Percentiles rank a stretch among this genome's conserved stretches.
phyloP scores from a whole-genome alignment of 306 rosid species.

The Casuarina cunninghamiana region DNA sequence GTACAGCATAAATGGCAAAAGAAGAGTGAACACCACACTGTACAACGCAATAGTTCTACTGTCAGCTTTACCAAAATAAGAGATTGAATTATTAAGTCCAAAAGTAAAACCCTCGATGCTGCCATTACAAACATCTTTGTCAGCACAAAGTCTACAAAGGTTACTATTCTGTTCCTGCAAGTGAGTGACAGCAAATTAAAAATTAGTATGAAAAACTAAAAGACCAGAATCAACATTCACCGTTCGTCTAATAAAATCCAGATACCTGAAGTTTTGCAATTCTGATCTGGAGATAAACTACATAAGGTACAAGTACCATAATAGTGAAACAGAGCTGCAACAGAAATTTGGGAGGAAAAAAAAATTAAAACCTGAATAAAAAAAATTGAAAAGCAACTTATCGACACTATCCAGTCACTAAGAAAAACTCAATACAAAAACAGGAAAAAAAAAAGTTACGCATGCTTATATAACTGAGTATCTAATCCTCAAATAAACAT shows the following conservation, averaged over 20 bases:
- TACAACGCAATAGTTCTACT: slow-evolving; percentile 73
- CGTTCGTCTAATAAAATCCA: neutral
- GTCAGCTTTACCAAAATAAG: slow-evolving; percentile 37
- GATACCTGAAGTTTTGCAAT: slow-evolving; percentile 65
- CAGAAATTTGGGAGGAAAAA: neutral
- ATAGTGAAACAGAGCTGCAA: slow-evolving; percentile 68
- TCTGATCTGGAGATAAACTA: slow-evolving; percentile 49
- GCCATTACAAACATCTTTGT: slow-evolving; percentile 27
- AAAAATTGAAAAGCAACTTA: neutral
- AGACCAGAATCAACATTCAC: neutral
- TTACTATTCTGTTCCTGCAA: slow-evolving; percentile 58
- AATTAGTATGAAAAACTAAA: slow-evolving; percentile 1
- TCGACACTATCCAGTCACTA: neutral
- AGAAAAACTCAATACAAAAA: neutral
- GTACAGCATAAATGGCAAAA: slow-evolving; percentile 68
- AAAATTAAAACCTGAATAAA: neutral
- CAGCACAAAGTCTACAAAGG: slow-evolving; percentile 34
- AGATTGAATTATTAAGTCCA: slow-evolving; percentile 24
- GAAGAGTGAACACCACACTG: slow-evolving; percentile 55
- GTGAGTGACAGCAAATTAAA: slow-evolving; percentile 2
- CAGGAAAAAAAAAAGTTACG: neutral
- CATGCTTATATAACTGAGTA: neutral
- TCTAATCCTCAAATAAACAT: neutral
- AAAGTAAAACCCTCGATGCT: slow-evolving; percentile 24
- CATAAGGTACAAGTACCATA: slow-evolving; percentile 51